These are phyloP conservation scores for Diversispora epigaea DNA, from an alignment of 192 early-diverging fungal species.

Conservation along the genomic window DNA sequence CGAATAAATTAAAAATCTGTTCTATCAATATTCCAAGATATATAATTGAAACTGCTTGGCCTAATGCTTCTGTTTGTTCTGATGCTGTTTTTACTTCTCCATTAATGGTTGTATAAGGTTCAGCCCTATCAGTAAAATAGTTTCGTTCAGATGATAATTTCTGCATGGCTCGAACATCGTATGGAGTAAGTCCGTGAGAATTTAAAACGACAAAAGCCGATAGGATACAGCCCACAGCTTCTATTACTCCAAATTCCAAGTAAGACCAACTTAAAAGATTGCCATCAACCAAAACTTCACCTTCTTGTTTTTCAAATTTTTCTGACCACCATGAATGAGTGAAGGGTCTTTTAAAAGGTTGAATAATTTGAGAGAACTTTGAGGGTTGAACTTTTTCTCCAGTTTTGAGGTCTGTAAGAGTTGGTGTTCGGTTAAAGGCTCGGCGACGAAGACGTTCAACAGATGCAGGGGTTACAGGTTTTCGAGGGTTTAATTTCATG, in stretches of 20 bases:
- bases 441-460: slow-evolving; percentile 68
- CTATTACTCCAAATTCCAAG: slow-evolving; percentile 81
- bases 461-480: slow-evolving; percentile 78
- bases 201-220: slow-evolving; percentile 81
- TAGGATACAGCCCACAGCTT: slow-evolving; percentile 65
- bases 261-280: slow-evolving; percentile 82
- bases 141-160: slow-evolving; percentile 40
- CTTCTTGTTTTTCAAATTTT: slow-evolving; percentile 67
- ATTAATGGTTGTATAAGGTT: slow-evolving; percentile 37
- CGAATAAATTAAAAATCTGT: slow-evolving; percentile 95
- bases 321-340: slow-evolving; percentile 62
- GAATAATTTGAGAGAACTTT: slow-evolving; percentile 31
- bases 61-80: slow-evolving; percentile 65
- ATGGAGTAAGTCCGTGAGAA: slow-evolving; percentile 61
- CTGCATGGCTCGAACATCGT: slow-evolving; percentile 57
- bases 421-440: slow-evolving; percentile 48
- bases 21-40: slow-evolving; percentile 80
- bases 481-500: slow-evolving; percentile 90
- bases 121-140: slow-evolving; percentile 53
- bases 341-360: slow-evolving; percentile 48
- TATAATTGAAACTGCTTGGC: slow-evolving; percentile 74
- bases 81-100: slow-evolving; percentile 48
- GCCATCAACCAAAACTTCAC: slow-evolving; percentile 84
- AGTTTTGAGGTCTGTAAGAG: slow-evolving; percentile 51
- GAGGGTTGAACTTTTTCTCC: slow-evolving; percentile 46